Evolutionary conservation across 2,329 filamentous ascomycete species (phyloP).

Genomic region (Clonostachys rosea): DNA sequence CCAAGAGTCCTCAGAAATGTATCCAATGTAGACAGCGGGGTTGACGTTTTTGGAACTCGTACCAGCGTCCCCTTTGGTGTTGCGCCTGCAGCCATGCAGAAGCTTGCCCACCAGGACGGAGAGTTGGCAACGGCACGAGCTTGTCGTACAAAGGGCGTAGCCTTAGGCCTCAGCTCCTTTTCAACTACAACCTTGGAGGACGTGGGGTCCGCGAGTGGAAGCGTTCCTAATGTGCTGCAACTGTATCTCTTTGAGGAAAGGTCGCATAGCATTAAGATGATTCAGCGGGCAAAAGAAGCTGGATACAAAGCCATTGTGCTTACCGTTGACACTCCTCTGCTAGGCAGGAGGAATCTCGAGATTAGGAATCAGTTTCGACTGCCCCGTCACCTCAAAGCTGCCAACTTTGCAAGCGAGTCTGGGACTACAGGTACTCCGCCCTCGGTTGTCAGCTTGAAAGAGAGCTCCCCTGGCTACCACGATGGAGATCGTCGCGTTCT

Average conservation of each 20-base stretch:
- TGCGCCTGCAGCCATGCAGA: conserved; percentile 45
- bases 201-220: background rate
- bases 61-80: conserved; percentile 38
- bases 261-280: too few relatives aligned
- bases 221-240: background rate
- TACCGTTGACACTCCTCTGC: too few relatives aligned
- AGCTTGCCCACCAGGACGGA: conserved; percentile 44
- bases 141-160: conserved; percentile 28
- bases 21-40: too few relatives aligned
- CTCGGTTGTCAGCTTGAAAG: conserved; percentile 11
- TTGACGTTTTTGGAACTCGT: too few relatives aligned
- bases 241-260: too few relatives aligned
- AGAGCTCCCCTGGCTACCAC: conserved; percentile 26
- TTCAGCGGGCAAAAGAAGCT: too few relatives aligned
- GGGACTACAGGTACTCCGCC: conserved; percentile 35
- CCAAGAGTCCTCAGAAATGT: too few relatives aligned
- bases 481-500: too few relatives aligned
- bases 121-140: conserved; percentile 42
- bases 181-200: background rate
- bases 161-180: conserved; percentile 42
- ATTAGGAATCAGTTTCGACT: conserved; percentile 35
- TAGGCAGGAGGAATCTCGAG: conserved; percentile 34
- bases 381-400: conserved; percentile 19
- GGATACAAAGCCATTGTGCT: too few relatives aligned
- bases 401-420: conserved; percentile 48